Conservation (phyloP, 192 early-diverging fungal species). For the Phycomyces blakesleeanus region DNA sequence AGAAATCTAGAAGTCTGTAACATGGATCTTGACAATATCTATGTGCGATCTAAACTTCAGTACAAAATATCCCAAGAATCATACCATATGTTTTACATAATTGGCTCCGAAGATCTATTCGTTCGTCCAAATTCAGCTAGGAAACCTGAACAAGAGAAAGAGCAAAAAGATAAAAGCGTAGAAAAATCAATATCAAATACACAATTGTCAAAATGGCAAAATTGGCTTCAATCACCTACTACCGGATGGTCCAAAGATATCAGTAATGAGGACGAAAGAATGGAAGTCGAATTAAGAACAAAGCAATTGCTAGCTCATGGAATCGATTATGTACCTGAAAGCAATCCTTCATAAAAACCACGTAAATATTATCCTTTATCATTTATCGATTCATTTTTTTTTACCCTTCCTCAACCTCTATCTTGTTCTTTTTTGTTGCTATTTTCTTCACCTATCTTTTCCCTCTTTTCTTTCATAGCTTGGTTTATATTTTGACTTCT, state of each 20-base stretch:
- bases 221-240: constrained; percentile 18
- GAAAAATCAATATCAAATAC: neutral
- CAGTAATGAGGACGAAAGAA: neutral
- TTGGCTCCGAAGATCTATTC: constrained; percentile 91
- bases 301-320: neutral
- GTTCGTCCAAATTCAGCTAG: constrained; percentile 35
- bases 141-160: neutral
- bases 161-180: neutral
- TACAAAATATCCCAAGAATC: constrained; percentile 97
- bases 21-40: constrained; percentile 50
- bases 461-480: no score
- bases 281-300: neutral
- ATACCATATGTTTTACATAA: constrained; percentile 97
- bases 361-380: no score
- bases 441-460: no score
- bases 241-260: constrained; percentile 23
- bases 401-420: no score
- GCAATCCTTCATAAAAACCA: no score
- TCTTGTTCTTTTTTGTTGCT: no score
- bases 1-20: constrained; percentile 25
- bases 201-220: neutral
- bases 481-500: no score
- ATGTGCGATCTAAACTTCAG: constrained; percentile 78
- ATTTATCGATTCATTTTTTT: no score
- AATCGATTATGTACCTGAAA: no score